Evolutionary conservation across 2,329 filamentous ascomycete genomes (phyloP).

Genomic region (Beauveria varroae): DNA sequence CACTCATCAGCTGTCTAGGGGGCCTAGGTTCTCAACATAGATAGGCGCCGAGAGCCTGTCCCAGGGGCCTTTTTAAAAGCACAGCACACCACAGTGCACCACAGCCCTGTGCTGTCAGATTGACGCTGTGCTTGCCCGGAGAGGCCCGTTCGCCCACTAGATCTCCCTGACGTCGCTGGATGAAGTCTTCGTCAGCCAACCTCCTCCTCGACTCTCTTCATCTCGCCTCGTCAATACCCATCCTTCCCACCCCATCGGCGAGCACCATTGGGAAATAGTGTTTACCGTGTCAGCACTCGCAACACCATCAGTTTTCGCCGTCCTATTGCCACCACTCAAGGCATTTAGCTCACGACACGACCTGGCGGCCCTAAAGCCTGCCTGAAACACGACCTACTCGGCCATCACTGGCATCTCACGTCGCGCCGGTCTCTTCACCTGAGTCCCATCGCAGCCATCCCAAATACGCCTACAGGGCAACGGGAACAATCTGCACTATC

Average conservation of each 20-base stretch:
- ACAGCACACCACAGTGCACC: neutral
- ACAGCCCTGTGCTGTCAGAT: neutral
- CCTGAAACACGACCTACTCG: slow-evolving; percentile 11
- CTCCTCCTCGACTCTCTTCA: slow-evolving; percentile 6
- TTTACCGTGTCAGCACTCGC: neutral
- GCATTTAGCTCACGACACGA: slow-evolving; percentile 6
- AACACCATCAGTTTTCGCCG: neutral
- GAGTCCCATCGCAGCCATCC: slow-evolving; percentile 1
- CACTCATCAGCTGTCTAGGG: no score
- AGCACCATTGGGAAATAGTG: neutral
- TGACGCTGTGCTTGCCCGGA: neutral
- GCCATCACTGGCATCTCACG: slow-evolving; percentile 2
- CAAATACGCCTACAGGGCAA: neutral
- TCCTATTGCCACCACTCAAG: neutral
- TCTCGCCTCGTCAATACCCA: slow-evolving; percentile 3
- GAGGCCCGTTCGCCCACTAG: slow-evolving; percentile 11
- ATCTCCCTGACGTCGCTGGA: slow-evolving; percentile 10
- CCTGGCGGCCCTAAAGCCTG: slow-evolving; percentile 9
- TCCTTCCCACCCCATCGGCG: slow-evolving; percentile 2
- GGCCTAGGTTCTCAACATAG: no score
- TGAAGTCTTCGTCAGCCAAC: slow-evolving; percentile 12
- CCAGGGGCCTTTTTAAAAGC: neutral
- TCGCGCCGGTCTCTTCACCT: neutral
- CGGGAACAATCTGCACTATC: neutral
- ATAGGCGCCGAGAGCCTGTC: no score